A percentile compares a stretch with the other conserved stretches of the same genome.
phyloP scores from a whole-genome alignment of 2,329 filamentous ascomycete species.

The Lecanicillium sp. region DNA sequence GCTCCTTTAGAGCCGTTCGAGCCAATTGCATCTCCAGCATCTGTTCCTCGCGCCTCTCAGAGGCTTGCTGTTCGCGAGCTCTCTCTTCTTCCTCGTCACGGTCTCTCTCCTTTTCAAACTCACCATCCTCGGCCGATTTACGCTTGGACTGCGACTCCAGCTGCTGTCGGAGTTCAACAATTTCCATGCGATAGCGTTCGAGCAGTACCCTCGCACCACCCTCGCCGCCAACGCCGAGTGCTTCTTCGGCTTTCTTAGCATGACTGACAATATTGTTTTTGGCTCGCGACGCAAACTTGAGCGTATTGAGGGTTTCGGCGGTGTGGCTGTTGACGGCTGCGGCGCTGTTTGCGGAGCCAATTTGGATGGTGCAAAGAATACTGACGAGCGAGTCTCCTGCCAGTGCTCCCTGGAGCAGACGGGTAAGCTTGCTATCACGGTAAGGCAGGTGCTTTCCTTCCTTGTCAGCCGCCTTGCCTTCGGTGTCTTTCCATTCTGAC shows the following conservation, averaged over 20 bases:
- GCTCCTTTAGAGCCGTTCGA: conserved; percentile 88
- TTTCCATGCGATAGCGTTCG: conserved; percentile 91
- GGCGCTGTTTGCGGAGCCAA: conserved; percentile 66
- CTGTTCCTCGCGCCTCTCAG: conserved; percentile 87
- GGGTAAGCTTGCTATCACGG: conserved; percentile 92
- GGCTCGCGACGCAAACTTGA: conserved; percentile 92
- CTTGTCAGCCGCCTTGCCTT: conserved; percentile 63
- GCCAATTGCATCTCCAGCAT: conserved; percentile 98
- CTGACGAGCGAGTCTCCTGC: conserved; percentile 93
- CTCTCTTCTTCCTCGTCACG: conserved; percentile 65
- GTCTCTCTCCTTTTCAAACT: conserved; percentile 47
- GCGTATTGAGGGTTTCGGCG: conserved; percentile 83
- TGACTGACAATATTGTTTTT: conserved; percentile 98
- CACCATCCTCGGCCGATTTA: conserved; percentile 50
- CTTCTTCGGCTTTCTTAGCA: conserved; percentile 90
- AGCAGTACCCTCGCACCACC: conserved; percentile 79
- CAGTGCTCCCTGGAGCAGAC: conserved; percentile 82
- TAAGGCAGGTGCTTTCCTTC: conserved; percentile 92
- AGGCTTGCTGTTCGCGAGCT: conserved; percentile 67
- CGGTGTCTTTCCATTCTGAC: conserved; percentile 82
- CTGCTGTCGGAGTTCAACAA: conserved; percentile 69
- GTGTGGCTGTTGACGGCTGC: conserved; percentile 68
- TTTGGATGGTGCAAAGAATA: conserved; percentile 93
- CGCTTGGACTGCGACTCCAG: conserved; percentile 74
- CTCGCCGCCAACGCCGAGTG: conserved; percentile 71